These are phyloP conservation scores for Tolypocladium amazonense DNA, from an alignment of 2,329 filamentous ascomycete genomes.

Conservation along the genomic window DNA sequence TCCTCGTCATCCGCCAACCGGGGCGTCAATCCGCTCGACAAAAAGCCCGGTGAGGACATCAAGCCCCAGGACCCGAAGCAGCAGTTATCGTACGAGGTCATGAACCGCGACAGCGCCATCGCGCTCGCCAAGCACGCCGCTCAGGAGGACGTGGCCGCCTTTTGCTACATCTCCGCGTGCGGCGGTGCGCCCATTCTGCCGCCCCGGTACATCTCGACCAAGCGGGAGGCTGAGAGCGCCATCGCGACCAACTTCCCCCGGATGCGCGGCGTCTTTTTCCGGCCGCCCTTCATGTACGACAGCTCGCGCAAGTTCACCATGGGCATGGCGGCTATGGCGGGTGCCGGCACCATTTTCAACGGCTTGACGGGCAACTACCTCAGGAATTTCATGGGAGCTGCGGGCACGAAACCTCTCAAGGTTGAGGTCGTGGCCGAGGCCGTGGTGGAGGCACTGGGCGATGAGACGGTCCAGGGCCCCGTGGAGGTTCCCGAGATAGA, in stretches of 20 bases:
- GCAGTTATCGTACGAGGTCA: slow-evolving; percentile 88
- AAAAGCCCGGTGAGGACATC: slow-evolving; percentile 47
- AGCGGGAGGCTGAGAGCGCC: slow-evolving; percentile 75
- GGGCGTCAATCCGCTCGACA: slow-evolving; percentile 59
- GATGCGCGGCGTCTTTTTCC: slow-evolving; percentile 72
- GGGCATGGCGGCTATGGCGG: slow-evolving; percentile 69
- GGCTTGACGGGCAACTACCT: slow-evolving; percentile 65
- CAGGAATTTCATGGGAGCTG: slow-evolving; percentile 67
- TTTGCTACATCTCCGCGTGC: slow-evolving; percentile 83
- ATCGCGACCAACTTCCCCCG: slow-evolving; percentile 63
- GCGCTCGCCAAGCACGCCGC: slow-evolving; percentile 69
- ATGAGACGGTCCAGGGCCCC: slow-evolving; percentile 61
- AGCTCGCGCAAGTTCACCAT: slow-evolving; percentile 70
- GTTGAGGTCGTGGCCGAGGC: slow-evolving; percentile 82
- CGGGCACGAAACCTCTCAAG: slow-evolving; percentile 76
- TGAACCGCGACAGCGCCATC: slow-evolving; percentile 89
- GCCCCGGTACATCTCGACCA: slow-evolving; percentile 76
- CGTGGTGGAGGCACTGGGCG: slow-evolving; percentile 74
- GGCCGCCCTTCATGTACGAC: slow-evolving; percentile 86
- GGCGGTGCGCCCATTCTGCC: slow-evolving; percentile 79
- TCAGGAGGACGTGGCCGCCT: slow-evolving; percentile 52
- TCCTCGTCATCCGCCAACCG: slow-evolving; percentile 52
- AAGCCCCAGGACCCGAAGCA: slow-evolving; percentile 56
- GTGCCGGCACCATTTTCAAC: slow-evolving; percentile 68
- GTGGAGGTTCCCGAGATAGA: slow-evolving; percentile 76